phyloP scores from a whole-genome alignment of 257 asterid species.

The Nicotiana tomentosiformis region DNA sequence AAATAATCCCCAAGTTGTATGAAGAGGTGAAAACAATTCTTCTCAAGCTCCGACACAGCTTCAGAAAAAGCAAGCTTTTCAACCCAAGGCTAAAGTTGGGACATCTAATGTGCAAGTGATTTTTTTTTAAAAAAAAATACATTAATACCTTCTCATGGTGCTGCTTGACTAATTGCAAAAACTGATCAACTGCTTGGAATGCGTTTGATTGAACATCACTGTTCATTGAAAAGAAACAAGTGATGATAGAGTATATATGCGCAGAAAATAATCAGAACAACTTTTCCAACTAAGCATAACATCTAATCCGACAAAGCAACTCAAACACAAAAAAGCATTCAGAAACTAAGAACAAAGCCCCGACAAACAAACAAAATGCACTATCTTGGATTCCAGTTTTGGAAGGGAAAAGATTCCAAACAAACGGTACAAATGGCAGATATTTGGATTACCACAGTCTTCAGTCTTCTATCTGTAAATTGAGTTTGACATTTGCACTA shows the following conservation, averaged over 20 bases:
- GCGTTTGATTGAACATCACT: constrained; percentile 95
- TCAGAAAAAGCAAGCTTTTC: neutral
- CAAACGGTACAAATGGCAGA: neutral
- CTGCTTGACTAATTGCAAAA: constrained; percentile 82
- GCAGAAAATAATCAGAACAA: neutral
- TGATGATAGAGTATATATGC: neutral
- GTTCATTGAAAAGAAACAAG: constrained; percentile 16
- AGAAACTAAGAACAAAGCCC: neutral
- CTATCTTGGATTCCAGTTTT: neutral
- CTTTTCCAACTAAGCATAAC: neutral
- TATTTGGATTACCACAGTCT: neutral
- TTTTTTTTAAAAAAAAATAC: neutral
- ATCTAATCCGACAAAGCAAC: neutral
- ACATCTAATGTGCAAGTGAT: neutral
- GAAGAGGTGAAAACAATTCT: neutral
- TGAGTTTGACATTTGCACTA: neutral
- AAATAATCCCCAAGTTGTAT: neutral
- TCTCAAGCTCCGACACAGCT: neutral
- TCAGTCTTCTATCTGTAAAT: neutral
- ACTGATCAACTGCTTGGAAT: constrained; percentile 91
- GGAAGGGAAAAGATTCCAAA: neutral
- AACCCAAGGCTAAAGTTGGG: neutral
- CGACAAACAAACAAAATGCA: neutral
- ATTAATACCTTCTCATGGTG: constrained; percentile 54
- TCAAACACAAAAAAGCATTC: neutral